Conservation (phyloP, 2,329 filamentous ascomycete species). For the Cladosporium sphaerospermum region DNA sequence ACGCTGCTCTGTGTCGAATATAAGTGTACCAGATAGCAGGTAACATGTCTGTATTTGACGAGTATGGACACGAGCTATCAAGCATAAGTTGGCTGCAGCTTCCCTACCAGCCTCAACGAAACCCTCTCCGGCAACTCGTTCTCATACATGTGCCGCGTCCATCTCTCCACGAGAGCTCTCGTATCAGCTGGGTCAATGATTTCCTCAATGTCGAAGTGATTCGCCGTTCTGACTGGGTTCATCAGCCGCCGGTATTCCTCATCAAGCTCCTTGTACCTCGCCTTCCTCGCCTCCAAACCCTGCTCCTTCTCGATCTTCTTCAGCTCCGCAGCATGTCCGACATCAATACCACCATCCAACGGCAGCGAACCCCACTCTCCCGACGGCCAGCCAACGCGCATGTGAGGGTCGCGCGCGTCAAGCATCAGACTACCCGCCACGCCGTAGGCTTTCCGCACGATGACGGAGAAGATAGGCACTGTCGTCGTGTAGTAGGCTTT, state of each 20-base stretch:
- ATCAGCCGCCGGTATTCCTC: slow-evolving; percentile 56
- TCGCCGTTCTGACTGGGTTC: slow-evolving; percentile 60
- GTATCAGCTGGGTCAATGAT: slow-evolving; percentile 59
- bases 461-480: slow-evolving; percentile 57
- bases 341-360: slow-evolving; percentile 59
- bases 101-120: slow-evolving; percentile 33
- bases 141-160: slow-evolving; percentile 52
- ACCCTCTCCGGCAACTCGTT: slow-evolving; percentile 46
- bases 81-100: slow-evolving; percentile 20
- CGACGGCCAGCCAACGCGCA: slow-evolving; percentile 58
- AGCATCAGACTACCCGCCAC: slow-evolving; percentile 61
- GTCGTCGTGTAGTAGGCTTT: slow-evolving; percentile 59
- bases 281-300: slow-evolving; percentile 43
- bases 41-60: too few species aligned
- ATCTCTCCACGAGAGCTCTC: slow-evolving; percentile 48
- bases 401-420: slow-evolving; percentile 54
- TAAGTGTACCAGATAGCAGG: too few species aligned
- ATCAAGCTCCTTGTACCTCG: slow-evolving; percentile 51
- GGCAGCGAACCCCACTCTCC: slow-evolving; percentile 59
- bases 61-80: neutral
- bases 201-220: slow-evolving; percentile 58
- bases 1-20: too few species aligned
- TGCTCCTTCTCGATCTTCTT: slow-evolving; percentile 47
- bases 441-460: slow-evolving; percentile 55
- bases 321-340: slow-evolving; percentile 55